Conservation (phyloP, 2,329 filamentous ascomycete species). For the Cladosporium sphaerospermum region DNA sequence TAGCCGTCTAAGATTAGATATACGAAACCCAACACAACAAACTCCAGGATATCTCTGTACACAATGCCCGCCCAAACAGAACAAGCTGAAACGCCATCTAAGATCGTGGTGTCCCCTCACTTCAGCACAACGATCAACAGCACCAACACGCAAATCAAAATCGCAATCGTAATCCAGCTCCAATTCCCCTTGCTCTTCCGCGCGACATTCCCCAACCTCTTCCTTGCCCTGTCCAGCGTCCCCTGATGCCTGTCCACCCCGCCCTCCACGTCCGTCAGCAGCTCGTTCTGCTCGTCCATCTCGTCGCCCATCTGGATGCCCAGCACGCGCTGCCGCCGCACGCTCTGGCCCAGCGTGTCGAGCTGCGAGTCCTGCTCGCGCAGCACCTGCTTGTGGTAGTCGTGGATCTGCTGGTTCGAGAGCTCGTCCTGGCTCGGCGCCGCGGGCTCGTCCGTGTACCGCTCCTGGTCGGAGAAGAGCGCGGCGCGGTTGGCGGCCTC, state of each 20-base stretch:
- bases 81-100: conserved; percentile 68
- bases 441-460: conserved; percentile 64
- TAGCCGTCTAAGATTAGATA: too few species aligned
- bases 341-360: conserved; percentile 78
- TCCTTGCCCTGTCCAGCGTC: conserved; percentile 68
- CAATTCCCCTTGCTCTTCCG: conserved; percentile 75
- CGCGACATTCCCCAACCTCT: conserved; percentile 64
- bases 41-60: conserved; percentile 61
- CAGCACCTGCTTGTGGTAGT: conserved; percentile 73
- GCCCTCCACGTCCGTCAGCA: conserved; percentile 84
- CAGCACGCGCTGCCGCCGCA: conserved; percentile 82
- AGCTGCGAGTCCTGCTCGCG: conserved; percentile 89
- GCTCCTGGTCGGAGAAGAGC: conserved; percentile 43
- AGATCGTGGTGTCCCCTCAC: conserved; percentile 46
- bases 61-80: conserved; percentile 54
- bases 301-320: conserved; percentile 96
- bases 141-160: conserved; percentile 73
- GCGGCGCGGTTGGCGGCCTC: conserved; percentile 49
- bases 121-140: conserved; percentile 78
- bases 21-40: not conserved
- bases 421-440: conserved; percentile 51
- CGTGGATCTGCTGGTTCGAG: conserved; percentile 78
- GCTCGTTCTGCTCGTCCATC: conserved; percentile 78
- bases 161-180: conserved; percentile 76
- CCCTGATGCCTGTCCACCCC: conserved; percentile 74